Evolutionary conservation across 768 basidiomycete species (phyloP).

Genomic region (Kwoniella dejecticola): DNA sequence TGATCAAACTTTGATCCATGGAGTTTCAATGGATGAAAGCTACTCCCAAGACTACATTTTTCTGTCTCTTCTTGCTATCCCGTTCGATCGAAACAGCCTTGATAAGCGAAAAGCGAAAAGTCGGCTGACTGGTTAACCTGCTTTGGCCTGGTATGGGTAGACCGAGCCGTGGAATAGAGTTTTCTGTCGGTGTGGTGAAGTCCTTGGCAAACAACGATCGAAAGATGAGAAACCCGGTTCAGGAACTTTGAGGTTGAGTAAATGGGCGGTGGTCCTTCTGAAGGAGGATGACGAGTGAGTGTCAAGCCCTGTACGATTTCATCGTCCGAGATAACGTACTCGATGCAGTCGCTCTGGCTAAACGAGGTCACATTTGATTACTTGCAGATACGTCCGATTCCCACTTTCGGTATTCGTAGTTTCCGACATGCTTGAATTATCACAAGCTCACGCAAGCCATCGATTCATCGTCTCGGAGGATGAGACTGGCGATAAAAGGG

Average conservation of each 20-base stretch:
- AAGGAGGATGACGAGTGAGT: constrained; percentile 62
- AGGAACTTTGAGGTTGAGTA: constrained; percentile 64
- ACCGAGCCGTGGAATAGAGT: constrained; percentile 67
- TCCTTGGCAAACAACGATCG: constrained; percentile 61
- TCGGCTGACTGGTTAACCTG: too few species aligned
- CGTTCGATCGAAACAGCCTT: too few species aligned
- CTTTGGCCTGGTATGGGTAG: constrained; percentile 34
- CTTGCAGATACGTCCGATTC: constrained; percentile 57
- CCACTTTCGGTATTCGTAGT: constrained; percentile 87
- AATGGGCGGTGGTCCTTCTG: constrained; percentile 78
- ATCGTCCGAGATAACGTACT: background rate
- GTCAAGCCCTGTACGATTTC: background rate
- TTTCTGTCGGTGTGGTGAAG: constrained; percentile 80
- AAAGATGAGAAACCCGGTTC: constrained; percentile 29
- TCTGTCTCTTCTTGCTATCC: too few species aligned
- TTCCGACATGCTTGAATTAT: constrained; percentile 86
- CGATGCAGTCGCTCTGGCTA: constrained; percentile 12
- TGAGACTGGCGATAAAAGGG: constrained; percentile 73
- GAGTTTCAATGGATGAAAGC: constrained; percentile 76
- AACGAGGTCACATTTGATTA: constrained; percentile 48
- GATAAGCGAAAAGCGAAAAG: too few species aligned
- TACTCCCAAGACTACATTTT: constrained; percentile 83
- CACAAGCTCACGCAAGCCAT: constrained; percentile 89
- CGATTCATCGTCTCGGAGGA: constrained; percentile 87
- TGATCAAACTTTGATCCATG: constrained; percentile 81